Percentiles rank a stretch among this genome's conserved stretches.
These are phyloP conservation scores for Tuber umbilicatum DNA, from an alignment of 495 filamentous ascomycete genomes.

Conservation along the genomic window DNA sequence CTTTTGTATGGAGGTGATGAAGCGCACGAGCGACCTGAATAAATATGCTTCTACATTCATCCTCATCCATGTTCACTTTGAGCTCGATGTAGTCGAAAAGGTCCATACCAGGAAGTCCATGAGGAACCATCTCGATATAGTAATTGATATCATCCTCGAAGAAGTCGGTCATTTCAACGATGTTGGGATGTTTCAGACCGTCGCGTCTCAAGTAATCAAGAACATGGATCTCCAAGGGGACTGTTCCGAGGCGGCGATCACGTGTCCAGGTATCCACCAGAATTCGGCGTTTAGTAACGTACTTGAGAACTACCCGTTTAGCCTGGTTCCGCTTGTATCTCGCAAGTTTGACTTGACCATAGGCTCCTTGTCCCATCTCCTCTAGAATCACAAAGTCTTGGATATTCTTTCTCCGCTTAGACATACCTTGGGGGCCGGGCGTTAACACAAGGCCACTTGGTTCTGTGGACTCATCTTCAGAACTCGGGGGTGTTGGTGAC, in stretches of 20 bases:
- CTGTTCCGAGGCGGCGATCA: constrained; percentile 88
- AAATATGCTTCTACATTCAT: constrained; percentile 90
- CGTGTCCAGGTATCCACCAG: constrained; percentile 98
- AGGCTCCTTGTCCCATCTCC: constrained; percentile 97
- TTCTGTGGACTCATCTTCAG: constrained; percentile 35
- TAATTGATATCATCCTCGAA: constrained; percentile 98
- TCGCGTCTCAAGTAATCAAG: constrained; percentile 87
- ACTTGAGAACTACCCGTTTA: constrained; percentile 91
- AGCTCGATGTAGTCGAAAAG: constrained; percentile 98
- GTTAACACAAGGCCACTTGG: constrained; percentile 12
- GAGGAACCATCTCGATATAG: constrained; percentile 97
- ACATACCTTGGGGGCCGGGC: constrained; percentile 18
- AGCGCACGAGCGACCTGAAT: constrained; percentile 82
- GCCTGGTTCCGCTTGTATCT: constrained; percentile 67
- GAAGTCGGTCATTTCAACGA: constrained; percentile 97
- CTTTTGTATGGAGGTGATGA: constrained; percentile 84
- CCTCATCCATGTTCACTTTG: constrained; percentile 91
- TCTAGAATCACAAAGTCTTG: constrained; percentile 87
- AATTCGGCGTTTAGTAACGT: constrained; percentile 93
- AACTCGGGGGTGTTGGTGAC: constrained; percentile 41
- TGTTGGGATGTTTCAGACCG: constrained; percentile 83
- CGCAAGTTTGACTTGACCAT: constrained; percentile 95
- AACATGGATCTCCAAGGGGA: constrained; percentile 95
- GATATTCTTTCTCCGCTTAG: constrained; percentile 68
- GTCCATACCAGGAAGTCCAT: constrained; percentile 96